Base-by-base conservation (phyloP, 2,329 filamentous ascomycete species). In the Sclerotinia sclerotiorum region DNA sequence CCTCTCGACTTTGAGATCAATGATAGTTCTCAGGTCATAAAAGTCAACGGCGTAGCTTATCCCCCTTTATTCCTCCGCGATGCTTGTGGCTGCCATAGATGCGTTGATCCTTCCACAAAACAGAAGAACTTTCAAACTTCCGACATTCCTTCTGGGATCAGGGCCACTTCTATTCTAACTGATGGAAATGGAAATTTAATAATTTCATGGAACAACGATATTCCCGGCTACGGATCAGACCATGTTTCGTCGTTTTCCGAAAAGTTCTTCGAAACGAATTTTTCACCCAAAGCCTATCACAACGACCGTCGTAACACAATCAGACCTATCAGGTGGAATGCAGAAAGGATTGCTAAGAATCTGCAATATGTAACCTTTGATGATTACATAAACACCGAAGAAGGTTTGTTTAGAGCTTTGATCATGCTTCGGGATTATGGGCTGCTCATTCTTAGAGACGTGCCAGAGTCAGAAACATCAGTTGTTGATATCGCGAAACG, bases 361-460 rank as follows among this genome's bases (percentile, higher is more conserved):
- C 80, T 87, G 15, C 79, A 81, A 61, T 87, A 85, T 78, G 81
- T 95, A 55, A 82, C 87, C 66, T 97, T 90, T 79, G 76, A 86
- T 0, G 87, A 88, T 51, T 97, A 93, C 79, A 90, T 96, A 83
- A 77, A 79, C 0, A 76, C 80, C 24, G 86, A 86, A 60, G 75
- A 78, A 0, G 81, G 81, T 0, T 87, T 97, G 68, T 85, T 84
- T 74, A 77, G 82, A 3, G 89, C 87, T 3, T 81, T 97, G 65
- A 78, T 81, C 17, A 84, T 88, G 63, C 82, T 98, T 4, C 80
- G 85, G 48, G 80, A 80, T 44, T 84, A 89, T 63, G 95, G 95
- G 0, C 81, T 98, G 0, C 80, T 97, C 21, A 92, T 97, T 78
- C 79, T 98, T 39, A 87, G 85, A 61, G 85, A 87, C 70, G 89